A percentile compares a stretch with the other conserved stretches of the same genome.
These are phyloP conservation scores for Neoboletus magnificus DNA, from an alignment of 768 basidiomycete genomes.

Conservation along the genomic window DNA sequence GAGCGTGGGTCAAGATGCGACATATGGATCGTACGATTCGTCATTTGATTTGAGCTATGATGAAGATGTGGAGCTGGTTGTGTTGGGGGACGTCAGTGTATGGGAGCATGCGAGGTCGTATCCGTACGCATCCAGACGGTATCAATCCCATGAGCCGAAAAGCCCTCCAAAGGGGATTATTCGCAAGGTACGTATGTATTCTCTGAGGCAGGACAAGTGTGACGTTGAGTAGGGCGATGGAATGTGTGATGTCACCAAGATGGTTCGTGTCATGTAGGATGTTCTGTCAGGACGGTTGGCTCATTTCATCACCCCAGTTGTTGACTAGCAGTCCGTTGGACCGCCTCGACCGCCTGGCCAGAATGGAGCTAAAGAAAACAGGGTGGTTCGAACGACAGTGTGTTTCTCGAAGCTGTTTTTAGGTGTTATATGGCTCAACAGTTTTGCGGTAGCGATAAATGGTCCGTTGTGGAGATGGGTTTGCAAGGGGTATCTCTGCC, in stretches of 20 bases:
- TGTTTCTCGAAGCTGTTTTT: neutral
- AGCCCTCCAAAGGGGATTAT: neutral
- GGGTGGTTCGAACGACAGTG: conserved; percentile 32
- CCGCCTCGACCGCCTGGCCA: conserved; percentile 27
- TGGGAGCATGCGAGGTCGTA: conserved; percentile 18
- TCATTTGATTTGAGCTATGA: conserved; percentile 17
- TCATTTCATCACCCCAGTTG: conserved; percentile 17
- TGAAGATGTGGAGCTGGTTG: conserved; percentile 17
- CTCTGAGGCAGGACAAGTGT: neutral
- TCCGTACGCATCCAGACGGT: conserved; percentile 6
- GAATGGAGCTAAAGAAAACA: conserved; percentile 28
- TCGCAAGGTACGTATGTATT: conserved; percentile 13
- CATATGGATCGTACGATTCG: conserved; percentile 4
- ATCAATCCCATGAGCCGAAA: neutral
- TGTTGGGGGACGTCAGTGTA: conserved; percentile 6
- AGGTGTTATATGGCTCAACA: neutral
- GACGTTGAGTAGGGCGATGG: conserved; percentile 14
- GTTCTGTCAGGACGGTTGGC: neutral
- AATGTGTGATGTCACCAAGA: conserved; percentile 21
- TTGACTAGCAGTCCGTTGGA: conserved; percentile 26
- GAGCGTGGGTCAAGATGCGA: conserved; percentile 2
- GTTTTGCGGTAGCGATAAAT: conserved; percentile 24
- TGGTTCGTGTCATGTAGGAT: conserved; percentile 18
- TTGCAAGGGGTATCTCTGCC: conserved; percentile 7
- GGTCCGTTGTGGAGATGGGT: conserved; percentile 26